Evolutionary conservation across 768 basidiomycete genomes (phyloP).

Genomic region (Grammothele lineata): DNA sequence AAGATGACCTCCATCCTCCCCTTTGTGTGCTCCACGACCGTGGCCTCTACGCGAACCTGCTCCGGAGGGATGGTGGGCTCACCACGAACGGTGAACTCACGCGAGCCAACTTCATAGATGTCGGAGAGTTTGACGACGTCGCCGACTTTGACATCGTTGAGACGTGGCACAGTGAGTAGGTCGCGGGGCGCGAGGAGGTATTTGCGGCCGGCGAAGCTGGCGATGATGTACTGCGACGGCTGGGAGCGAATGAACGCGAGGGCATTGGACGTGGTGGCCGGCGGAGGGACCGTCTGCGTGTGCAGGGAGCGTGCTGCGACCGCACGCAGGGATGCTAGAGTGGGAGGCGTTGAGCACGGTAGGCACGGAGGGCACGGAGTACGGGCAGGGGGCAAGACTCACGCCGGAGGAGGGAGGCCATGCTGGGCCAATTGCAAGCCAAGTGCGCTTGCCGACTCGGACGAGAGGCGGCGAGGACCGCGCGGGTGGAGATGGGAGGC

Average conservation of each 20-base stretch:
- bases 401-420: constrained; percentile 27
- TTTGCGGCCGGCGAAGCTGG: constrained; percentile 79
- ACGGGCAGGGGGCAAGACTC: constrained; percentile 16
- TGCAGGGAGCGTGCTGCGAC: constrained; percentile 28
- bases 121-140: constrained; percentile 78
- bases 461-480: constrained; percentile 1
- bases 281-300: constrained; percentile 25
- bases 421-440: constrained; percentile 14
- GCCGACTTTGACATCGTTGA: constrained; percentile 83
- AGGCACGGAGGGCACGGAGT: too few relatives aligned
- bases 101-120: constrained; percentile 92
- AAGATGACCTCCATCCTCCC: constrained; percentile 86
- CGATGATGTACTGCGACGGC: constrained; percentile 89
- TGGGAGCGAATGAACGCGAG: constrained; percentile 84
- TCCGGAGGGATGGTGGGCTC: constrained; percentile 63
- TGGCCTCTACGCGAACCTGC: constrained; percentile 74
- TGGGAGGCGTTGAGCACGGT: neutral
- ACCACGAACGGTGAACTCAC: constrained; percentile 89
- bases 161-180: constrained; percentile 87
- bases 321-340: constrained; percentile 19
- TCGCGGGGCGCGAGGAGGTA: constrained; percentile 91
- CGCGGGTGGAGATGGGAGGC: constrained; percentile 9
- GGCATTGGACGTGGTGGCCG: constrained; percentile 51
- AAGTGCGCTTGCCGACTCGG: too few relatives aligned
- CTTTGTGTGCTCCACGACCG: constrained; percentile 97